phyloP scores from a whole-genome alignment of 2,329 filamentous ascomycete species.

The Arthroderma sp. region DNA sequence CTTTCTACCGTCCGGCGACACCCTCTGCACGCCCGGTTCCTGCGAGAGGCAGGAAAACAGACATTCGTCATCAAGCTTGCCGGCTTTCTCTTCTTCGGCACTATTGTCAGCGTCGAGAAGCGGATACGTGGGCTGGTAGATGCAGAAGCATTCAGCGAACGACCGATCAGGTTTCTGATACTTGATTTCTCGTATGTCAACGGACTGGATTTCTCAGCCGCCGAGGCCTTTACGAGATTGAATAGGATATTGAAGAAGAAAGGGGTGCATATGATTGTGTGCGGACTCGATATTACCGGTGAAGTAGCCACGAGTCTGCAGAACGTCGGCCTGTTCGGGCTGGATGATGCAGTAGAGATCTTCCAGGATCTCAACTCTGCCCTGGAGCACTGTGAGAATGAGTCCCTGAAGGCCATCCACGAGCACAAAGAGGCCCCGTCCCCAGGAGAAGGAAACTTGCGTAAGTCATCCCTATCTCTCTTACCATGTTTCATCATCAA shows the following conservation, averaged over 20 bases:
- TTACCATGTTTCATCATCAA: neutral
- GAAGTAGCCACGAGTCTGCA: constrained; percentile 66
- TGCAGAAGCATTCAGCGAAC: constrained; percentile 62
- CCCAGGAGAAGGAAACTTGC: neutral
- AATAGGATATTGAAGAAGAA: constrained; percentile 69
- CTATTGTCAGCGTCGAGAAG: constrained; percentile 88
- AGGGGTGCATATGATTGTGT: constrained; percentile 68
- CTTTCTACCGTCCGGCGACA: constrained; percentile 88
- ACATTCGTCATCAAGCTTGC: constrained; percentile 84
- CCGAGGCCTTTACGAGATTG: constrained; percentile 87
- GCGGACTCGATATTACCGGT: constrained; percentile 63
- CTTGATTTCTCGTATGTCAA: constrained; percentile 82
- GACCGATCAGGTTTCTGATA: constrained; percentile 79
- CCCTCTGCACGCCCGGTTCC: constrained; percentile 73
- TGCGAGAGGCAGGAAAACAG: constrained; percentile 74
- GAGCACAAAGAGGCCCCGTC: constrained; percentile 46
- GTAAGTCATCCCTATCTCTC: constrained; percentile 3
- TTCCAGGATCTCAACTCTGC: constrained; percentile 87
- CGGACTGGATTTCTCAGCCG: constrained; percentile 89
- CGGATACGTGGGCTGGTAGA: constrained; percentile 72
- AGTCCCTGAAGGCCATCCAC: constrained; percentile 72
- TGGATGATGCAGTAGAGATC: constrained; percentile 61
- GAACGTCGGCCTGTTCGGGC: constrained; percentile 69
- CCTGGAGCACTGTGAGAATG: constrained; percentile 88
- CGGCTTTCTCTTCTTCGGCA: constrained; percentile 96